Evolutionary conservation across 2,329 filamentous ascomycete genomes (phyloP).

Genomic region (Fusarium sulawesiense): DNA sequence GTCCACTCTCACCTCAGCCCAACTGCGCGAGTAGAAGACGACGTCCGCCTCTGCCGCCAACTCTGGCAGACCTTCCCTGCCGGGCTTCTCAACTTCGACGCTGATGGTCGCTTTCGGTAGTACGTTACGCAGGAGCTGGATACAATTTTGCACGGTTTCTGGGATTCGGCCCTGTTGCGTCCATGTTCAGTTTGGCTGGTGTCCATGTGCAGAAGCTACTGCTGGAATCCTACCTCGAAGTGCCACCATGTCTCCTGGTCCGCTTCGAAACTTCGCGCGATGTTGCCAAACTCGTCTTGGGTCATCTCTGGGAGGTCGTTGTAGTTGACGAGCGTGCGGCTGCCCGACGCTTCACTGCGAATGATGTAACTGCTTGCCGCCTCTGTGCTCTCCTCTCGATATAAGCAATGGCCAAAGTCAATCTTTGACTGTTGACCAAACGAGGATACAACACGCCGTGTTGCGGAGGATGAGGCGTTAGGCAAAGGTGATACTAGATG

Average conservation of each 20-base stretch:
- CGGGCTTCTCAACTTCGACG: slow-evolving; percentile 79
- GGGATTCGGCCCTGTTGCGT: slow-evolving; percentile 69
- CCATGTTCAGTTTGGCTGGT: slow-evolving; percentile 27
- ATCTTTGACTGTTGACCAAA: slow-evolving; percentile 60
- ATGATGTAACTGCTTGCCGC: slow-evolving; percentile 78
- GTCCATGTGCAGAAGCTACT: not conserved
- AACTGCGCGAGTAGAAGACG: slow-evolving; percentile 78
- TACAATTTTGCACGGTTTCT: slow-evolving; percentile 68
- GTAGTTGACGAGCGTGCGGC: slow-evolving; percentile 77
- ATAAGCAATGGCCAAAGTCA: slow-evolving; percentile 68
- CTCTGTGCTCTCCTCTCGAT: slow-evolving; percentile 63
- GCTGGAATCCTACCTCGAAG: slow-evolving; percentile 68
- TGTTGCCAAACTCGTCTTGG: slow-evolving; percentile 65
- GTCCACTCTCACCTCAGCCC: slow-evolving; percentile 69
- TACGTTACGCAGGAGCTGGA: slow-evolving; percentile 63
- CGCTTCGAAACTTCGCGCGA: slow-evolving; percentile 54
- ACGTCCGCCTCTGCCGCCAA: slow-evolving; percentile 73
- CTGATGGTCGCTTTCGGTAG: slow-evolving; percentile 66
- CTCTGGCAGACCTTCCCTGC: slow-evolving; percentile 66
- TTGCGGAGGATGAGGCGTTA: slow-evolving; percentile 60
- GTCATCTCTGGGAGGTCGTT: slow-evolving; percentile 77
- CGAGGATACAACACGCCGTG: slow-evolving; percentile 63
- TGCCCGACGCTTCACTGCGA: slow-evolving; percentile 67
- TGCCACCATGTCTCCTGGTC: slow-evolving; percentile 70
- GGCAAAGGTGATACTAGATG: slow-evolving; percentile 68